phyloP scores from a whole-genome alignment of 306 rosid species.

The Quercus suber region DNA sequence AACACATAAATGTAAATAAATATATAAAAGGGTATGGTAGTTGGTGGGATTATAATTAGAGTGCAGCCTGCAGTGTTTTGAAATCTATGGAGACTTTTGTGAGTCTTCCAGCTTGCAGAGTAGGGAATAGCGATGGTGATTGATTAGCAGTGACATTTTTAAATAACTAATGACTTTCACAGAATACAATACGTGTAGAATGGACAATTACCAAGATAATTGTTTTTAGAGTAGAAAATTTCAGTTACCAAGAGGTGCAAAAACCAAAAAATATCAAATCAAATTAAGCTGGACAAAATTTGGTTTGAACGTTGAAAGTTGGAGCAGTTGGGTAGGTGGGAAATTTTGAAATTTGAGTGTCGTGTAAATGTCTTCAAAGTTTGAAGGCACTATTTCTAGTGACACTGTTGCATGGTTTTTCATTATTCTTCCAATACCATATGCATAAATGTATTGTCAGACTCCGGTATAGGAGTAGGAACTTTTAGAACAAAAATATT shows the following conservation, averaged over 20 bases:
- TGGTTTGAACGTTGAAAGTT: neutral
- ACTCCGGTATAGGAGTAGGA: too few relatives aligned
- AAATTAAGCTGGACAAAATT: neutral
- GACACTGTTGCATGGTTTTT: too few relatives aligned
- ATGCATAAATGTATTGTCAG: too few relatives aligned
- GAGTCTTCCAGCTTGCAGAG: slow-evolving; percentile 37
- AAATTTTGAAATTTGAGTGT: neutral
- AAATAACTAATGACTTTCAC: neutral
- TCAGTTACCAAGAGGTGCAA: neutral
- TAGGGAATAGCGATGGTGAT: slow-evolving; percentile 24
- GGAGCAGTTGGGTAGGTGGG: neutral
- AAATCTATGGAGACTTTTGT: neutral
- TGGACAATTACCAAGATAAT: slow-evolving; percentile 13
- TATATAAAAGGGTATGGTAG: neutral
- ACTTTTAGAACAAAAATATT: neutral
- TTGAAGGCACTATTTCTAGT: neutral
- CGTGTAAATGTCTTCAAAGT: neutral
- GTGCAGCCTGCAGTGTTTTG: neutral
- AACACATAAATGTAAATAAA: neutral
- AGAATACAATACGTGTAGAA: neutral
- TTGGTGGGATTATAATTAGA: neutral
- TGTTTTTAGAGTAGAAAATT: slow-evolving; percentile 5
- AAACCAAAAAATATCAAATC: neutral
- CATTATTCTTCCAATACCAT: too few relatives aligned
- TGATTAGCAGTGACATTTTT: slow-evolving; percentile 17